Base-by-base conservation (phyloP, 2,329 filamentous ascomycete species). In the Microthyrium microscopicum region DNA sequence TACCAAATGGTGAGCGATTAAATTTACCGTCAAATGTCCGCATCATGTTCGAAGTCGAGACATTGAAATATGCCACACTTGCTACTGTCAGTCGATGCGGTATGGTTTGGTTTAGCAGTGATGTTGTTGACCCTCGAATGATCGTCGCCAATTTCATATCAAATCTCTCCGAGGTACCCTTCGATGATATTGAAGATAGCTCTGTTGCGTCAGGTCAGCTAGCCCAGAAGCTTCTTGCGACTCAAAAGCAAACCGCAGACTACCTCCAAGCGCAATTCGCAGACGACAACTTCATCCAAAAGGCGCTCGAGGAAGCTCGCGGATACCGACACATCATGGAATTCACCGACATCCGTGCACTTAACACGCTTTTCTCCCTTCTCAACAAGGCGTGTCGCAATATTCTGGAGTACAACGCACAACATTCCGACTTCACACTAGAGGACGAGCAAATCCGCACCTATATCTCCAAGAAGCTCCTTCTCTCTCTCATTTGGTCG, bases 61-160 rank as follows among this genome's bases (percentile, higher is more conserved):
- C 77, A 3, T 66, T 99, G 39, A 93, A 91, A 52, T 98, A 98
- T 52, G 89, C 89, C 24, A 99, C 89, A 0, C 70, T 98, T 28
- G 89, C 89, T 36, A 99, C 89, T n/a, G 89, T 99, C 50, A 91
- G 81, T 74, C 84, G 89, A 60, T 99, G 89, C 54, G 89, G 89
- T 67, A 99, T 99, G 89, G 91, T 99, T 11, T 99, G 89, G 89
- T 98, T 95, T 60, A 98, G 84, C 51, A 87, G 94, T 47, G 91
- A 98, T 50, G 95, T 85, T 19, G 87, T 99, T 26, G 87, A 83
- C 20, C 72, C 87, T 1, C 70, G 70, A 43, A 93, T 98, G 79
- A 80, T 95, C 73, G 77, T 95, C 26, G 66, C 73, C 41, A 82
- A 95, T 56, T 94, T 98, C 48, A 70, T 98, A 33, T 73, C 89